Evolutionary conservation across 2,329 filamentous ascomycete species (phyloP).

Genomic region (Dothistroma pini): DNA sequence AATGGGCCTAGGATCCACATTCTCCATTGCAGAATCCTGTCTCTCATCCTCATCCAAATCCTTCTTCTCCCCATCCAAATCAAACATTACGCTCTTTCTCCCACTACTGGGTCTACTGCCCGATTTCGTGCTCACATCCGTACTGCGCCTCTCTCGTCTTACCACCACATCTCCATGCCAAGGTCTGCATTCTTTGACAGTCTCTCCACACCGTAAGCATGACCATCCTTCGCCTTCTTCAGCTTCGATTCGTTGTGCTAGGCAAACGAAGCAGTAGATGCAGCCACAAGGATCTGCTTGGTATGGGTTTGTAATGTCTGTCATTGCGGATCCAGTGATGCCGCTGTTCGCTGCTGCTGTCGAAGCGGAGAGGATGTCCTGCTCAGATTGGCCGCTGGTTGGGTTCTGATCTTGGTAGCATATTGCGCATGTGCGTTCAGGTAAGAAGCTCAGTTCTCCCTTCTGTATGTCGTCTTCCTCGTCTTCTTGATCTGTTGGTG

Average conservation of each 20-base stretch:
- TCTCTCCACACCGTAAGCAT: slow-evolving; percentile 81
- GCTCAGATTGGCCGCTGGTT: slow-evolving; percentile 59
- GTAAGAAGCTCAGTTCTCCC: slow-evolving; percentile 75
- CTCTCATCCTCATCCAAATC: slow-evolving; percentile 15
- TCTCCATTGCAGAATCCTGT: slow-evolving; percentile 18
- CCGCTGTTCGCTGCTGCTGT: slow-evolving; percentile 52
- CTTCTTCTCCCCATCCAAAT: slow-evolving; percentile 26
- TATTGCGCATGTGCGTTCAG: slow-evolving; percentile 91
- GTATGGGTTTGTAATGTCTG: slow-evolving; percentile 95
- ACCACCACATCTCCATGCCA: slow-evolving; percentile 84
- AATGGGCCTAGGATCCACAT: slow-evolving; percentile 30
- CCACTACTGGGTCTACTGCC: slow-evolving; percentile 8
- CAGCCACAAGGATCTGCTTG: slow-evolving; percentile 85
- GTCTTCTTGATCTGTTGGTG: slow-evolving; percentile 41
- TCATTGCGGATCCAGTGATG: slow-evolving; percentile 81
- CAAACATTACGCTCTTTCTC: slow-evolving; percentile 31
- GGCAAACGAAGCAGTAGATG: slow-evolving; percentile 92
- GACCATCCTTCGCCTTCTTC: slow-evolving; percentile 94
- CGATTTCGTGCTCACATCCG: slow-evolving; percentile 12
- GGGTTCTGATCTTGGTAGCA: slow-evolving; percentile 94
- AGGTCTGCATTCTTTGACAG: slow-evolving; percentile 79
- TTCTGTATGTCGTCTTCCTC: slow-evolving; percentile 43
- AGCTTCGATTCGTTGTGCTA: slow-evolving; percentile 83
- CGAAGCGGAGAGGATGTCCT: slow-evolving; percentile 65
- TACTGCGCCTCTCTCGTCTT: slow-evolving; percentile 12